phyloP scores from a whole-genome alignment of 805 yeast species.

The Kuraishia piskuri region DNA sequence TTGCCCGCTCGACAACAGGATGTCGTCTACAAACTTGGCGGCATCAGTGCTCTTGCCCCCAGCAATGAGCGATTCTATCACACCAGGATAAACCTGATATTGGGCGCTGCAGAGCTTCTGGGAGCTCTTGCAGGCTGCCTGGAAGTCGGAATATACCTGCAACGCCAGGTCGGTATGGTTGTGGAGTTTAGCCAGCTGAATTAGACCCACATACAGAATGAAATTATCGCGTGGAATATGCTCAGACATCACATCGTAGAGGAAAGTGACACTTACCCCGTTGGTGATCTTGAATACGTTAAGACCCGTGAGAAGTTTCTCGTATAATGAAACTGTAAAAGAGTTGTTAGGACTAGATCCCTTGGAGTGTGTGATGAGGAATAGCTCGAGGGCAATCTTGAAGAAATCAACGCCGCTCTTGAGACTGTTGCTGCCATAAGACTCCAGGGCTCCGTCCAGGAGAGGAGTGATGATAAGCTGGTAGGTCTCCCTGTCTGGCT shows the following conservation, averaged over 20 bases:
- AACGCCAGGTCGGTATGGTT: slow-evolving; percentile 30
- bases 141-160: slow-evolving; percentile 24
- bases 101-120: slow-evolving; percentile 24
- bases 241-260: slow-evolving; percentile 1
- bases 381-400: slow-evolving; percentile 42
- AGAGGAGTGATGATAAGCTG: slow-evolving; percentile 41
- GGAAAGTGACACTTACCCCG: slow-evolving; percentile 4
- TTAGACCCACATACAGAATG: slow-evolving; percentile 29
- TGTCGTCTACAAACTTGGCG: slow-evolving; percentile 46
- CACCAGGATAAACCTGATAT: slow-evolving; percentile 38
- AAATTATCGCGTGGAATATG: slow-evolving; percentile 14
- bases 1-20: slow-evolving; percentile 31
- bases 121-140: slow-evolving; percentile 12
- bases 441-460: slow-evolving; percentile 37
- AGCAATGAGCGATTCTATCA: slow-evolving; percentile 43
- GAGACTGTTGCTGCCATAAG: slow-evolving; percentile 25
- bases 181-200: slow-evolving; percentile 28
- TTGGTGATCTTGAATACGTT: slow-evolving; percentile 14
- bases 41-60: slow-evolving; percentile 43
- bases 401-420: slow-evolving; percentile 36
- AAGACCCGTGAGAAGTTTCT: slow-evolving; percentile 16
- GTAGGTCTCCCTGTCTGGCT: slow-evolving; percentile 51
- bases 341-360: slow-evolving; percentile 3
- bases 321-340: slow-evolving; percentile 10
- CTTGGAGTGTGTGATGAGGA: slow-evolving; percentile 14